Evolutionary conservation across 805 yeast species (phyloP), one percentile per base, ranked within the genome.

Genomic region (Novakomyces olei): DNA sequence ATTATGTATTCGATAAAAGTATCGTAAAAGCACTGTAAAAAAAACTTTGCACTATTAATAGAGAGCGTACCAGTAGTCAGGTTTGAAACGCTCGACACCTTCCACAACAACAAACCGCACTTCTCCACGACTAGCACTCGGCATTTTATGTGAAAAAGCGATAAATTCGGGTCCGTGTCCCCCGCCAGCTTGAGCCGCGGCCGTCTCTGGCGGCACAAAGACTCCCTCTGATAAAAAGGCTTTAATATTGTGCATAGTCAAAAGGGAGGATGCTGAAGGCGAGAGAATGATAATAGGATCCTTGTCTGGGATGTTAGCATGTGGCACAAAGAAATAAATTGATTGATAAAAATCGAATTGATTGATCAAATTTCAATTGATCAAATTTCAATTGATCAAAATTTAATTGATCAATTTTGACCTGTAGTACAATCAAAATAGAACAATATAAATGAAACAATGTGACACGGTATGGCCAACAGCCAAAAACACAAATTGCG

Each of bases 21-120:
- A n/a, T n/a, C n/a, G n/a, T n/a, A n/a, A n/a, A n/a, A n/a, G n/a
- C n/a, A n/a, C n/a, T n/a, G n/a, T n/a, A n/a, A n/a, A n/a, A n/a
- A n/a, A n/a, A n/a, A n/a, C n/a, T n/a, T n/a, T n/a, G n/a, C n/a
- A n/a, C n/a, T n/a, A n/a, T n/a, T n/a, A n/a, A n/a, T n/a, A n/a
- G n/a, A n/a, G n/a, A n/a, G n/a, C n/a, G n/a, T n/a, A n/a, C 99
- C 99, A 88, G 54, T 88, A 80, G 50, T 88, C 96, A 3, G 93
- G 92, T 49, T 83, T 85, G 54, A 76, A 76, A 54, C 72, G 66
- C 34, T 81, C 92, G 4, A 81, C 80, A 36, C 78, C 76, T 48
- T 79, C 91, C 20, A 83, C 95, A 35, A 88, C 75, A 43, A 81
- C 61, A 44, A 78, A 74, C 29, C 69, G 65, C 33, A 72, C 59